Conservation (phyloP, 495 filamentous ascomycete genomes). For the Talaromyces adpressus region DNA sequence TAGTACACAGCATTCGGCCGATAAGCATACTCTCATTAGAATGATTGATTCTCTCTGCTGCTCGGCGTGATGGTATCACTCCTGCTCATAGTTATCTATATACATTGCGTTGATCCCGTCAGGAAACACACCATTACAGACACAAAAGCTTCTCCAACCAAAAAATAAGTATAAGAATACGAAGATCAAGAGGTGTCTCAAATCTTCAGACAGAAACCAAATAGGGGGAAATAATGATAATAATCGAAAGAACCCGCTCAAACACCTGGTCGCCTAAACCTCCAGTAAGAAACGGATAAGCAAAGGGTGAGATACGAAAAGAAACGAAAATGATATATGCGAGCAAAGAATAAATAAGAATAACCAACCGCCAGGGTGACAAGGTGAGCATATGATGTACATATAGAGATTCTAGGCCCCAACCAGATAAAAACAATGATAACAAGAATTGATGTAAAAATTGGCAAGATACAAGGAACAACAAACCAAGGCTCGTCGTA, state of each 20-base stretch:
- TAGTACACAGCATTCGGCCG: background rate
- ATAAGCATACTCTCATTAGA: background rate
- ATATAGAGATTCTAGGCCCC: background rate
- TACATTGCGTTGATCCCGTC: background rate
- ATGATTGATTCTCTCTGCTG: background rate
- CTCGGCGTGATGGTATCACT: background rate
- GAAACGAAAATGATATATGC: conserved; percentile 1
- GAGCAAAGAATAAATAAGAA: background rate
- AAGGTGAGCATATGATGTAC: conserved; percentile 3
- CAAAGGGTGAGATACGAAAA: background rate
- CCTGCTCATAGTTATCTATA: background rate
- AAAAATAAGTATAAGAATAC: background rate
- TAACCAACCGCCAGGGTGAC: conserved; percentile 1
- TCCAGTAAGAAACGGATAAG: background rate
- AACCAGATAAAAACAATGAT: background rate
- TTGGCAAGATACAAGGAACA: background rate
- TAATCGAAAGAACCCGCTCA: background rate
- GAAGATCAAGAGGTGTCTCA: background rate
- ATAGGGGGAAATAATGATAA: background rate
- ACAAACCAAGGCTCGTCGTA: conserved; percentile 1
- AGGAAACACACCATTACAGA: background rate
- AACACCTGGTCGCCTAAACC: background rate
- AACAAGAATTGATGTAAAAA: background rate
- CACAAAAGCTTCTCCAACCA: background rate
- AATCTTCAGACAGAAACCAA: background rate